phyloP scores from a whole-genome alignment of 2,329 filamentous ascomycete genomes.

The Myriangium duriaei region DNA sequence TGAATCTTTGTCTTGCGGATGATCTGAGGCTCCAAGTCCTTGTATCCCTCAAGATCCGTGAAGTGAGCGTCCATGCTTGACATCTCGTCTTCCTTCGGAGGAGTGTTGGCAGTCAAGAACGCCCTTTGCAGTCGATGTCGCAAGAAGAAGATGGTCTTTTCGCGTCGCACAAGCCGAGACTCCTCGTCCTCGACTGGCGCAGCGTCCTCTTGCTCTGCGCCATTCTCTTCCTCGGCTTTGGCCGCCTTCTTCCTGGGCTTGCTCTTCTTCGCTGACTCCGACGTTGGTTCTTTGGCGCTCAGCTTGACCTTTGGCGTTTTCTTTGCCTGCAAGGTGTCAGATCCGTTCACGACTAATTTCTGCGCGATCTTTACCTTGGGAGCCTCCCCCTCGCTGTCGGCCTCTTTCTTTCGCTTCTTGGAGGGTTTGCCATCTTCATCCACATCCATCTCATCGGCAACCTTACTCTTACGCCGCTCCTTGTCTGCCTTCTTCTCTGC shows the following conservation, averaged over 20 bases:
- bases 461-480: constrained; percentile 35
- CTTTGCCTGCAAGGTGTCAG: constrained; percentile 30
- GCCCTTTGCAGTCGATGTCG: constrained; percentile 92
- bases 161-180: constrained; percentile 43
- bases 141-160: constrained; percentile 71
- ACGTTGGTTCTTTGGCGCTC: constrained; percentile 30
- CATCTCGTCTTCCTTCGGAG: constrained; percentile 81
- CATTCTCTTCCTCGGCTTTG: constrained; percentile 41
- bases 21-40: constrained; percentile 75
- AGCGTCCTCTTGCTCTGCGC: constrained; percentile 41
- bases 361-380: constrained; percentile 37
- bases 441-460: constrained; percentile 20
- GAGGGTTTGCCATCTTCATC: constrained; percentile 45
- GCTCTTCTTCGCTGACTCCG: constrained; percentile 17
- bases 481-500: constrained; percentile 36
- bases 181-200: constrained; percentile 36
- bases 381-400: constrained; percentile 56
- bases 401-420: constrained; percentile 74
- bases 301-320: constrained; percentile 40
- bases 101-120: constrained; percentile 70
- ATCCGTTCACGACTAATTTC: neutral
- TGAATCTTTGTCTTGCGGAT: constrained; percentile 93
- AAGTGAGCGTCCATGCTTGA: constrained; percentile 64
- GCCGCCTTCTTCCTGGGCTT: constrained; percentile 21
- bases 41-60: constrained; percentile 65